Evolutionary conservation across 441 rosid species (phyloP), one percentile per base, ranked within the genome.

Genomic region (Eruca vesicaria): DNA sequence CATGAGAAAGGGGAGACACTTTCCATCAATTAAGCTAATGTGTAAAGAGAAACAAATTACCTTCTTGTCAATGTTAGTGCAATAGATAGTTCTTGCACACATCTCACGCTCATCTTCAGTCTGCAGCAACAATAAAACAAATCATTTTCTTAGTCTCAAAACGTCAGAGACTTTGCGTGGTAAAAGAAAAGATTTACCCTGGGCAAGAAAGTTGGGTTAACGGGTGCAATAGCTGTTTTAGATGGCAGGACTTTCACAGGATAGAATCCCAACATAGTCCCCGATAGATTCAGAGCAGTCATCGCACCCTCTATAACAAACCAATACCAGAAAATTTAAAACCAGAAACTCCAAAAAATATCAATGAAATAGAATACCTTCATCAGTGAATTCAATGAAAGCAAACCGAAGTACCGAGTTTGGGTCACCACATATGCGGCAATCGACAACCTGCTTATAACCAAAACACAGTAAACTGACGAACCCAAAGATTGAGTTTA

Each of bases 401-500:
- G 98, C 98, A 83, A 93, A 93, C 9, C 97, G 94, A 65, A 93
- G 97, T 38, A 93, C 96, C 33, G 98, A 93, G 73, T 89, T 89
- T 55, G 98, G 98, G 82, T 93, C 98, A 68, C 98, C 98, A 78
- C 97, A 93, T 52, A 93, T 87, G 66, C 98, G 97, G 68, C 98
- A 93, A 66, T 93, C 98, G 78, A 90, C 91, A 78, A 93, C 98
- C 98, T 93, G 59, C 10, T 58, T 7, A 19, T 7, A 50, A 14
- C 38, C 72, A 60, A 56, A 43, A 62, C 68, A 70, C 56, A 72
- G 32, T 65, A 11, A 58, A 12, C 60, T 59, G 64, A 50, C 20
- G 41, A 60, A 31, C 66, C 28, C 26, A 23, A 23, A 23, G 26
- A 23, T 23, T 23, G 26, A 23, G 26, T n/a, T n/a, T n/a, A 23